phyloP scores from a whole-genome alignment of 306 rosid genomes.

The Acacia melanoxylon region DNA sequence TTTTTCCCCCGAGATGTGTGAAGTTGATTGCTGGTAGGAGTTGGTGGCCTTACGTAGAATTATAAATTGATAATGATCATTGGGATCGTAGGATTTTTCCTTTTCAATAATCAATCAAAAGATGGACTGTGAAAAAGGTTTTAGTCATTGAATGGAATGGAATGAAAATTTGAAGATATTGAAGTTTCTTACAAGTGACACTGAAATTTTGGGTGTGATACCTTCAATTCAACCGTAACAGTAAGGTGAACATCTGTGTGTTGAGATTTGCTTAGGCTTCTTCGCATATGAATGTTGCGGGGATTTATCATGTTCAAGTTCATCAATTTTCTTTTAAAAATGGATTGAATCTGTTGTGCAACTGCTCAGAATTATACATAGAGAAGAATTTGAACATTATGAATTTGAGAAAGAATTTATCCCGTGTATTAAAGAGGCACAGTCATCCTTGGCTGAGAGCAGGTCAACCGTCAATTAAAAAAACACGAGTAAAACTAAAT shows the following conservation, averaged over 20 bases:
- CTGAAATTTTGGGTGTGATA: not conserved
- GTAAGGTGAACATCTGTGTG: not conserved
- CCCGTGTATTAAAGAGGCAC: not conserved
- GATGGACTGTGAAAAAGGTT: not conserved
- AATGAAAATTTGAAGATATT: not conserved
- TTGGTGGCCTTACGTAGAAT: not conserved
- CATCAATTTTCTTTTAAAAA: not conserved
- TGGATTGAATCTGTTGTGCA: not conserved
- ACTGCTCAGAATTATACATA: not conserved
- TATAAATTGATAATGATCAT: slow-evolving; percentile 14
- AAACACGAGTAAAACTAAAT: not conserved
- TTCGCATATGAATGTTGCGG: not conserved
- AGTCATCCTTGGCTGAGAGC: not conserved
- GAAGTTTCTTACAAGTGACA: not conserved
- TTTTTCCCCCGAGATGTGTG: slow-evolving; percentile 14
- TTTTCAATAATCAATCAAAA: not conserved
- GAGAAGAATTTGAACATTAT: not conserved
- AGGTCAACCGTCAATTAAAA: not conserved
- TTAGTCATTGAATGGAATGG: not conserved
- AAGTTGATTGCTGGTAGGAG: slow-evolving; percentile 26
- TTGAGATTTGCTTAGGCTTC: not conserved
- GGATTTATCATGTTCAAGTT: not conserved
- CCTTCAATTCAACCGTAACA: not conserved
- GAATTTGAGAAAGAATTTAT: not conserved
- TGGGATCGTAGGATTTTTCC: not conserved